These are phyloP conservation scores for Auricularia cornea DNA, from an alignment of 768 basidiomycete genomes.

Conservation along the genomic window DNA sequence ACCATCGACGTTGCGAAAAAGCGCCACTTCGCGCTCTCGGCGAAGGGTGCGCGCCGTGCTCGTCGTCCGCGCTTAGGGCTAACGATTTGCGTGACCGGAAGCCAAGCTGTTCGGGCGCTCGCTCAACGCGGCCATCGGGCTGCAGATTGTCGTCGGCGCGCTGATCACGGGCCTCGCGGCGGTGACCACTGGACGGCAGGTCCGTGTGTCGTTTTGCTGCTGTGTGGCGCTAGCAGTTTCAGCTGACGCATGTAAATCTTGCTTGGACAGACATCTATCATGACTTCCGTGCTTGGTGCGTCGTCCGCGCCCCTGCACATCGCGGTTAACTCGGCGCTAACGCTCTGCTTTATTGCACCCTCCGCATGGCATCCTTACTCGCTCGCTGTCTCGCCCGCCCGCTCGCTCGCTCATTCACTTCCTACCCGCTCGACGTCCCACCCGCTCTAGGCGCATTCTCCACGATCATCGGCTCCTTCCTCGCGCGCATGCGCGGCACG, in stretches of 20 bases:
- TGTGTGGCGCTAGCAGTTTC: too few species aligned
- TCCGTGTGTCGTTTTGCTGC: slow-evolving; percentile 18
- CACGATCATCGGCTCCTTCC: slow-evolving; percentile 62
- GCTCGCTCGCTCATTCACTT: not conserved
- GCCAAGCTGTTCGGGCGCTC: slow-evolving; percentile 9
- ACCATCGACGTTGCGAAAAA: not conserved
- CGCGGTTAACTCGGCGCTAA: not conserved
- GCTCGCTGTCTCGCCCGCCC: too few species aligned
- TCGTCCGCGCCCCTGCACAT: not conserved
- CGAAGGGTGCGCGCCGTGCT: not conserved
- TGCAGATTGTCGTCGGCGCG: slow-evolving; percentile 58
- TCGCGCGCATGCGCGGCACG: slow-evolving; percentile 61
- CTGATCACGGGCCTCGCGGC: slow-evolving; percentile 60
- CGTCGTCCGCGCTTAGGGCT: not conserved
- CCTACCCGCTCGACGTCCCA: too few species aligned
- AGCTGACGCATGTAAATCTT: too few species aligned
- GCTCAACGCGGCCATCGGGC: slow-evolving; percentile 44
- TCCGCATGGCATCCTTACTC: too few species aligned
- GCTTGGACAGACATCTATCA: slow-evolving; percentile 1
- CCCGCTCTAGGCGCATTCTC: slow-evolving; percentile 42
- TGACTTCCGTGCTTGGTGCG: not conserved
- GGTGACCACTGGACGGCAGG: slow-evolving; percentile 34
- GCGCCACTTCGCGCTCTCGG: not conserved
- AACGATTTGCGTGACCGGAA: slow-evolving; percentile 2
- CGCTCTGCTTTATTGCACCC: too few species aligned